Conservation (phyloP, 768 basidiomycete genomes). For the Macrolepiota albuminosa region DNA sequence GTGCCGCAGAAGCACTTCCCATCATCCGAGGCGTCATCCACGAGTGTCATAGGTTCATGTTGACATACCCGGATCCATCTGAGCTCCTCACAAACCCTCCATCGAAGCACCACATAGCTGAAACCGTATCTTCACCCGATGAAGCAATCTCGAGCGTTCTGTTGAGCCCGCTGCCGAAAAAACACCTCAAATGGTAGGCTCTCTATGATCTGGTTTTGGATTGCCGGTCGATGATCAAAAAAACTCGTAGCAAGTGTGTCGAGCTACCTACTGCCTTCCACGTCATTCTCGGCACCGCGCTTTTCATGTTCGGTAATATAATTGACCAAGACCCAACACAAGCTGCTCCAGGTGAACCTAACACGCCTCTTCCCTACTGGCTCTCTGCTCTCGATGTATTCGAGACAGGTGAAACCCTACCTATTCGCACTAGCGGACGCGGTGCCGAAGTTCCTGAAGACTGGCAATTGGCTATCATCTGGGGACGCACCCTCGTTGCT, state of each 20-base stretch:
- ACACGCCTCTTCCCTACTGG: constrained; percentile 50
- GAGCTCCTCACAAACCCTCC: constrained; percentile 33
- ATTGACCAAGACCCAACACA: constrained; percentile 48
- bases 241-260: constrained; percentile 27
- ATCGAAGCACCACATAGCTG: constrained; percentile 12
- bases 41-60: constrained; percentile 62
- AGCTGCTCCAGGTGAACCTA: constrained; percentile 52
- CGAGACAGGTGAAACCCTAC: constrained; percentile 61
- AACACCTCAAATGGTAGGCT: constrained; percentile 16
- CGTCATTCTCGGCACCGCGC: constrained; percentile 55
- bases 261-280: constrained; percentile 66
- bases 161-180: neutral
- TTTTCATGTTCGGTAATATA: constrained; percentile 61
- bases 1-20: constrained; percentile 44
- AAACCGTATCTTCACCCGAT: neutral
- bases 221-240: neutral
- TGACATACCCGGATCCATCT: constrained; percentile 52
- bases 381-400: constrained; percentile 68
- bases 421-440: constrained; percentile 35
- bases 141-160: constrained; percentile 2
- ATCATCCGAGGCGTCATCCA: constrained; percentile 61
- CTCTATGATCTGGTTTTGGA: neutral
- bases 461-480: constrained; percentile 65
- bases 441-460: constrained; percentile 39
- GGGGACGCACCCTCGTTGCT: constrained; percentile 61